A percentile compares a stretch with the other conserved stretches of the same genome.
These are phyloP conservation scores for Poa annua DNA, from an alignment of 176 grass and related monocot species.

Conservation along the genomic window DNA sequence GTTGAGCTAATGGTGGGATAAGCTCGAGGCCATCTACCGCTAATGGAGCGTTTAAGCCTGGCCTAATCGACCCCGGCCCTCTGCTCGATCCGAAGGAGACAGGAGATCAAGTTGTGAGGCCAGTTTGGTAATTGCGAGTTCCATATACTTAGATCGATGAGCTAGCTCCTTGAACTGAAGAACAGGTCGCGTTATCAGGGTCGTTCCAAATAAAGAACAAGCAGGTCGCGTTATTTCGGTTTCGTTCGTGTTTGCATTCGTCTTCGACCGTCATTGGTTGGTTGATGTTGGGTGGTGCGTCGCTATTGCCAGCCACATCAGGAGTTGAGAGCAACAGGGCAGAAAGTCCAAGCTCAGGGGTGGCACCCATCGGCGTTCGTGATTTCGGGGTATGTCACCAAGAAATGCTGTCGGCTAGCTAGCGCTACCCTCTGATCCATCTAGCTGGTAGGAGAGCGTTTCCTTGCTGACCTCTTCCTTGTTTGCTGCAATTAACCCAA, in stretches of 20 bases:
- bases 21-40: conserved; percentile 46
- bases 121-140: conserved; percentile 47
- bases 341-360: conserved; percentile 59
- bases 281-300: conserved; percentile 49
- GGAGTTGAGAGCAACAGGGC: conserved; percentile 49
- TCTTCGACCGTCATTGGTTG: conserved; percentile 29
- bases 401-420: conserved; percentile 59
- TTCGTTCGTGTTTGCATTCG: conserved; percentile 7
- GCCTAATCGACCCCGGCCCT: conserved; percentile 43
- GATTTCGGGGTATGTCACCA: conserved; percentile 52
- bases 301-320: conserved; percentile 51
- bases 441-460: neutral
- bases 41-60: conserved; percentile 67
- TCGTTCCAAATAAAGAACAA: neutral
- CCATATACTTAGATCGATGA: neutral
- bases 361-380: conserved; percentile 47
- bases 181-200: conserved; percentile 15
- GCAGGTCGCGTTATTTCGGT: conserved; percentile 48
- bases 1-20: conserved; percentile 63
- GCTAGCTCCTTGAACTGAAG: neutral
- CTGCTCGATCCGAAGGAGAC: conserved; percentile 53
- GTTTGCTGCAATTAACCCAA: neutral
- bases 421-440: neutral
- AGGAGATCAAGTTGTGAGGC: conserved; percentile 31
- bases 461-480: conserved; percentile 8